Evolutionary conservation across 2,329 filamentous ascomycete genomes (phyloP).

Genomic region (Fusarium neocosmosporiellum): DNA sequence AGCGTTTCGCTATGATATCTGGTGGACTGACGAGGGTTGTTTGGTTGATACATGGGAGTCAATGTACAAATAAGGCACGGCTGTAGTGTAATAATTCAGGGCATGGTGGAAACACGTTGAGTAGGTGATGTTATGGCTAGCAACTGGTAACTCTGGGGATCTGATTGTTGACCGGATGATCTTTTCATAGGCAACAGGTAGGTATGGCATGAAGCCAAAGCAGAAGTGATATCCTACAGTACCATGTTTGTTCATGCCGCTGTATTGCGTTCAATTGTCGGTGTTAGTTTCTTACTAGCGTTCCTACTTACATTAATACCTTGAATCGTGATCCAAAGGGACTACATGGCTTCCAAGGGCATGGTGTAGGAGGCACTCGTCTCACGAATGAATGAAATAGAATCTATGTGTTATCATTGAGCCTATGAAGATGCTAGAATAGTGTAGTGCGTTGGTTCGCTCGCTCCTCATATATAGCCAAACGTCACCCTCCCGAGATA

Average conservation of each 20-base stretch:
- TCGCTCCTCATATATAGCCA: conserved; percentile 28
- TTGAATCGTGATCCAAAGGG: background rate
- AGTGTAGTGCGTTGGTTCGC: conserved; percentile 20
- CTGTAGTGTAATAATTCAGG: background rate
- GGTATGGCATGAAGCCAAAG: background rate
- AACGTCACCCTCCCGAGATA: conserved; percentile 30
- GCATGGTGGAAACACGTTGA: background rate
- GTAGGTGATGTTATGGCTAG: background rate
- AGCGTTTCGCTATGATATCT: conserved; percentile 10
- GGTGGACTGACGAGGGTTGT: background rate
- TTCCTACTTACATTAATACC: background rate
- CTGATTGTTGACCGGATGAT: background rate
- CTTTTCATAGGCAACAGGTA: background rate
- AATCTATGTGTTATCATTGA: conserved; percentile 13
- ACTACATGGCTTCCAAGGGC: background rate
- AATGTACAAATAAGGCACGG: background rate
- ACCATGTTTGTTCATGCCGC: background rate
- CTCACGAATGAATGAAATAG: background rate
- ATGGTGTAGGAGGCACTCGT: background rate
- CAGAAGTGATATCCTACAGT: background rate
- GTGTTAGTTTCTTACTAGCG: background rate
- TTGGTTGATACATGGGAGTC: background rate
- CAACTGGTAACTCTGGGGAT: background rate
- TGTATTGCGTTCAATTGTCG: background rate
- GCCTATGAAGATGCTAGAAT: conserved; percentile 30